Evolutionary conservation across 495 filamentous ascomycete genomes (phyloP), one percentile per base, ranked within the genome.

Genomic region (Xylona heveae): DNA sequence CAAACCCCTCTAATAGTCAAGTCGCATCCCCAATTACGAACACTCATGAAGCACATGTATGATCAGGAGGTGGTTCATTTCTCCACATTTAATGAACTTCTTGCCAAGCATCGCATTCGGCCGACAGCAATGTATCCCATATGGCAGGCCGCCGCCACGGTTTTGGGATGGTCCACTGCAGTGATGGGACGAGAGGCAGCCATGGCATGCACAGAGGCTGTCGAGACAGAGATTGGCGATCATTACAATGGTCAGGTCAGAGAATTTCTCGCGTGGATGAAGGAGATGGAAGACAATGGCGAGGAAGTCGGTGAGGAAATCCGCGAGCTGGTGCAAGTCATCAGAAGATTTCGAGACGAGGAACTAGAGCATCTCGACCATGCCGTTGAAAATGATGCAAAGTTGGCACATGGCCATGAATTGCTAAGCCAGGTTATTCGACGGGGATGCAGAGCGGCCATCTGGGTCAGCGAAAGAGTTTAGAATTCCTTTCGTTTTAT

Each of bases 151-250:
- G 69, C 83, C 0, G 79, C 90, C 7, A 74, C 80, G 0, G 77
- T 74, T 2, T 53, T 97, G 2, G 88, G 88, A 9, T 91, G 90
- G 77, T 64, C 66, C 2, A 97, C 88, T 1, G 88, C 72, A 0
- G 49, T 83, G n/a, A 62, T 95, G 62, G 83, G 90, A 0, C 67
- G 78, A 24, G 85, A 95, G 55, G 85, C 88, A 0, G 83, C 88
- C 3, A 97, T 97, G 88, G 88, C 90, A 15, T 97, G 88, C 47
- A 97, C 88, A 7, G 88, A 97, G 54, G 88, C 88, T 4, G 83
- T 97, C 19, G 88, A 97, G 58, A 97, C 90, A 19, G 88, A 95
- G 59, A 97, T 97, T 40, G 88, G 90, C 0, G 68, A 66, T 10
- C 88, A 97, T 51, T 97, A 97, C 49, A 97, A 97, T 49, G 73